Evolutionary conservation across 257 asterid species (phyloP), one percentile per base, ranked within the genome.

Genomic region (Coffea canephora): DNA sequence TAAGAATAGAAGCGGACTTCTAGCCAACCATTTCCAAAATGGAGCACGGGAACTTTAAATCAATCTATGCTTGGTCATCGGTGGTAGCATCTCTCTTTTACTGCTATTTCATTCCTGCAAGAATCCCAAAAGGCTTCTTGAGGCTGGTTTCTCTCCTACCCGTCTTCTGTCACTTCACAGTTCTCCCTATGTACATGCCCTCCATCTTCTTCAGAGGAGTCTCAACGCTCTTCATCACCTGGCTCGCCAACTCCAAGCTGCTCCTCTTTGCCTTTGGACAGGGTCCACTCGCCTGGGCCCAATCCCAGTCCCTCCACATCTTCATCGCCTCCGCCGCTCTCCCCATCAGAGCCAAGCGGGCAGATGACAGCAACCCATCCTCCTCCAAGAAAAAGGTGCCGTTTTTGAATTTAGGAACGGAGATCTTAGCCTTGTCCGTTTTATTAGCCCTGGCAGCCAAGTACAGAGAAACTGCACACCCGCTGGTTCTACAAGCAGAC

Each of bases 211-310:
- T 87, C 78, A 81, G 89, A 19, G 86, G 75, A 3, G 74, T 86
- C 62, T 69, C 83, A 7, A 80, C 90, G 1, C 82, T 90, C 80
- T 85, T 54, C 59, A 61, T 93, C 81, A 87, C 93, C 2, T 93
- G 95, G 90, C 87, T 93, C 0, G 80, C 91, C 48, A 86, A 69
- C 76, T 91, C 85, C 89, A 86, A 90, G 81, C 86, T 90, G 0
- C 79, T 90, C 73, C 91, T 91, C 62, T 90, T 88, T 75, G 90
- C 94, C 45, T 93, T 89, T 80, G 87, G 88, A 59, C 84, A 46
- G 8, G 97, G 95, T 6, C 95, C 97, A 0, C 68, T 93, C 61
- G 81, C 87, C 2, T 50, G 79, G 6, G 23, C 1, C 52, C 13
- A 65, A n/a, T 75, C 80, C 3, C 77, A 81, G 12, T 88, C 92